phyloP scores from a whole-genome alignment of 2,329 filamentous ascomycete genomes.

The Alternaria sp. region DNA sequence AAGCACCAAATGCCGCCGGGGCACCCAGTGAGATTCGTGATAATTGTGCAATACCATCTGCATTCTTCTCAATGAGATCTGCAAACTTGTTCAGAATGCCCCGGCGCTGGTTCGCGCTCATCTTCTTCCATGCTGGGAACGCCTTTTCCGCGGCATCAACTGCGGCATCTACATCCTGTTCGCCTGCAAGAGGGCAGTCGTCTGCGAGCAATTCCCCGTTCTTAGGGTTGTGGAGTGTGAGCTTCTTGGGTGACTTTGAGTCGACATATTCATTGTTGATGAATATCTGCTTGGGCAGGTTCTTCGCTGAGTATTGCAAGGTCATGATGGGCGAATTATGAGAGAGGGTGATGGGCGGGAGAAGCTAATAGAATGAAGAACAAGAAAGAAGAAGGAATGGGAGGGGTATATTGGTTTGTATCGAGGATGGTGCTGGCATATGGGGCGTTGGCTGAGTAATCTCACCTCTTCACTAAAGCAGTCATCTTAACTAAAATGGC shows the following conservation, averaged over 20 bases:
- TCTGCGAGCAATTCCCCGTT: conserved; percentile 61
- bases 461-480: conserved; percentile 6
- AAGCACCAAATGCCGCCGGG: conserved; percentile 56
- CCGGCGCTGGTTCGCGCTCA: conserved; percentile 34
- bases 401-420: conserved; percentile 24
- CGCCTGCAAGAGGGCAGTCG: conserved; percentile 57
- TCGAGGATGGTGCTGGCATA: not conserved
- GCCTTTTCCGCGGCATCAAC: conserved; percentile 61
- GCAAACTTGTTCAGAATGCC: conserved; percentile 47
- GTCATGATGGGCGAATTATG: conserved; percentile 27
- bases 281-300: conserved; percentile 52
- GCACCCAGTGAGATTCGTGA: conserved; percentile 59
- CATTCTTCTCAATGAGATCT: conserved; percentile 40
- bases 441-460: conserved; percentile 5
- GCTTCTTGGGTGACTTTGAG: conserved; percentile 54
- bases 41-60: conserved; percentile 35
- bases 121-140: conserved; percentile 55
- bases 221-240: conserved; percentile 61
- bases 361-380: not conserved
- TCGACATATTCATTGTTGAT: conserved; percentile 52
- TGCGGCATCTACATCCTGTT: conserved; percentile 57
- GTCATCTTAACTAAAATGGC: conserved; percentile 4
- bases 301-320: conserved; percentile 47
- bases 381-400: not conserved
- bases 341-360: not conserved